Percentiles rank a stretch among this genome's conserved stretches.
Evolutionary conservation across 306 rosid genomes (phyloP).

Genomic region (Acacia confusa): DNA sequence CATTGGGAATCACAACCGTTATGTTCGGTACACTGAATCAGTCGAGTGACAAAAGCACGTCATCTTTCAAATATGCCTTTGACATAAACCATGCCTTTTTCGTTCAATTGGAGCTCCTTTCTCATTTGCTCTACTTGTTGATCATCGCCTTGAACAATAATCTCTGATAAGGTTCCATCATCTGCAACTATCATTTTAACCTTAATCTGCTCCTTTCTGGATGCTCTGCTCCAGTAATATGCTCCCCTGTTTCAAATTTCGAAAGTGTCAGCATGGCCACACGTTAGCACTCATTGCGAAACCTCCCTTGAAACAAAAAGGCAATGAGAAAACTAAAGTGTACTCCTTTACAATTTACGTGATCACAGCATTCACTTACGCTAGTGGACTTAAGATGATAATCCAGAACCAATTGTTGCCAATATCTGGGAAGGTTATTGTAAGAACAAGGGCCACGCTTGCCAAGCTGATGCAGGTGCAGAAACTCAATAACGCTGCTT

Average conservation of each 20-base stretch:
- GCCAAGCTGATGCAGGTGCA: conserved; percentile 84
- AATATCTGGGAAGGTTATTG: conserved; percentile 75
- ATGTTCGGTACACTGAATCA: background rate
- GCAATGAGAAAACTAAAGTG: conserved; percentile 17
- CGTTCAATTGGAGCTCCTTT: conserved; percentile 58
- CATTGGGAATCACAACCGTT: background rate
- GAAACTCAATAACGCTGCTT: conserved; percentile 67
- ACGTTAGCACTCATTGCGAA: background rate
- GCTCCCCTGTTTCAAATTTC: conserved; percentile 56
- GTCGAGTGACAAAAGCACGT: background rate
- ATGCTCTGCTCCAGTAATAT: conserved; percentile 65
- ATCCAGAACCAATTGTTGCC: conserved; percentile 94
- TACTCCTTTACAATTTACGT: background rate
- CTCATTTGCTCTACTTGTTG: conserved; percentile 70
- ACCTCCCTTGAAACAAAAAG: background rate
- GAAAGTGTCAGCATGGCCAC: background rate
- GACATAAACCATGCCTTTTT: conserved; percentile 75
- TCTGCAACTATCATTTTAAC: conserved; percentile 55
- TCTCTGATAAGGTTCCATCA: conserved; percentile 49
- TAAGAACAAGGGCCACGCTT: conserved; percentile 86
- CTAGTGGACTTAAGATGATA: conserved; percentile 74
- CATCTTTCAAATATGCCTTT: conserved; percentile 50
- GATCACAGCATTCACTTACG: conserved; percentile 55
- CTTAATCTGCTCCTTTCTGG: conserved; percentile 72
- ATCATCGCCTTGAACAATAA: conserved; percentile 69